These are phyloP conservation scores for Trichopus zeylanicus DNA, from an alignment of 116 monocot species.

Conservation along the genomic window DNA sequence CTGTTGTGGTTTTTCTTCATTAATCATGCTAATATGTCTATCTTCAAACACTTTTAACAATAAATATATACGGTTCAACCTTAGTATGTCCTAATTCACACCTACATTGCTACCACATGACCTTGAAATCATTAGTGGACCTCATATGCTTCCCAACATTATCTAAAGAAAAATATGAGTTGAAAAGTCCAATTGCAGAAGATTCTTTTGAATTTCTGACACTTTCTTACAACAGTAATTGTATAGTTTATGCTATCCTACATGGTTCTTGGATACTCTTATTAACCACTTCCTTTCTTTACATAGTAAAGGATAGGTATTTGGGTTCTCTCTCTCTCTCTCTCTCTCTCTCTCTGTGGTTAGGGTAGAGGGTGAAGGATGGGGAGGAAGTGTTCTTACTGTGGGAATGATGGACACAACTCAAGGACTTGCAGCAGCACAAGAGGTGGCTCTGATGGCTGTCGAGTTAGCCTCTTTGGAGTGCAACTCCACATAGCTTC, in stretches of 20 bases:
- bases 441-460: slow-evolving; percentile 4
- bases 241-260: background rate
- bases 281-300: background rate
- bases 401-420: slow-evolving; percentile 41
- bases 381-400: slow-evolving; percentile 39
- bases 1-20: too few relatives aligned
- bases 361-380: slow-evolving; percentile 3
- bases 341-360: too few relatives aligned
- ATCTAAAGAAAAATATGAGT: too few relatives aligned
- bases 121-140: slow-evolving; percentile 13
- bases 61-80: too few relatives aligned
- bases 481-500: slow-evolving; percentile 29
- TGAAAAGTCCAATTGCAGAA: too few relatives aligned
- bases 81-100: background rate
- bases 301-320: background rate
- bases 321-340: background rate
- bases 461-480: slow-evolving; percentile 36
- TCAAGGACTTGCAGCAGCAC: slow-evolving; percentile 31
- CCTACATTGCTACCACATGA: background rate
- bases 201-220: background rate
- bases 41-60: too few relatives aligned
- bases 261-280: background rate
- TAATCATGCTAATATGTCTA: too few relatives aligned
- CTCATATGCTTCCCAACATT: background rate
- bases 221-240: background rate